These are phyloP conservation scores for Strigomonas culicis DNA, from an alignment of 208 protist genomes.

Conservation along the genomic window DNA sequence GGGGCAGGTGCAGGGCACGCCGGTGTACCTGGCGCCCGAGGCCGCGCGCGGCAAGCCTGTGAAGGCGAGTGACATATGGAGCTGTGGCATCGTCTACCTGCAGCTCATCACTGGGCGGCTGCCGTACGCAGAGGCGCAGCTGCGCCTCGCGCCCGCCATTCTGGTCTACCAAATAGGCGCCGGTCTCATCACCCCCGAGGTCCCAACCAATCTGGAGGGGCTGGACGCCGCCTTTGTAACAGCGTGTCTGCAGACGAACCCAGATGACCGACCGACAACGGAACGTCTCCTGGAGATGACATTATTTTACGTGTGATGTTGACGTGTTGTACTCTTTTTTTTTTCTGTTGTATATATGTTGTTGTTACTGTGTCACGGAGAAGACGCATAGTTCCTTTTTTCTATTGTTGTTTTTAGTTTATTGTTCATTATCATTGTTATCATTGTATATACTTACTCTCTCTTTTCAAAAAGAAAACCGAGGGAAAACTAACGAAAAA, in stretches of 20 bases:
- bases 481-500: no score
- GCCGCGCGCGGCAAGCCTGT: conserved; percentile 64
- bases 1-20: conserved; percentile 68
- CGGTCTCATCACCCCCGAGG: conserved; percentile 49
- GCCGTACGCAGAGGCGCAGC: conserved; percentile 65
- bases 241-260: conserved; percentile 52
- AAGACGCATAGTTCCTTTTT: neutral
- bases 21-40: conserved; percentile 87
- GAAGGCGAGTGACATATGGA: conserved; percentile 84
- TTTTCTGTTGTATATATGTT: conserved; percentile 4
- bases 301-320: conserved; percentile 57
- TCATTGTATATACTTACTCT: no score
- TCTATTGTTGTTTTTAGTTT: neutral
- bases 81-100: conserved; percentile 83
- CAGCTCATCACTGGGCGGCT: conserved; percentile 78
- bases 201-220: conserved; percentile 56
- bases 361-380: neutral
- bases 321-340: conserved; percentile 11
- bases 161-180: conserved; percentile 81
- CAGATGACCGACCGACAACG: conserved; percentile 47
- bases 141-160: conserved; percentile 35
- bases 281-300: conserved; percentile 60
- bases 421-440: no score
- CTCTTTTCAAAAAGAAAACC: no score
- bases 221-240: conserved; percentile 64